Base-by-base conservation (phyloP, 495 filamentous ascomycete genomes). In the Talaromyces stipitatus region DNA sequence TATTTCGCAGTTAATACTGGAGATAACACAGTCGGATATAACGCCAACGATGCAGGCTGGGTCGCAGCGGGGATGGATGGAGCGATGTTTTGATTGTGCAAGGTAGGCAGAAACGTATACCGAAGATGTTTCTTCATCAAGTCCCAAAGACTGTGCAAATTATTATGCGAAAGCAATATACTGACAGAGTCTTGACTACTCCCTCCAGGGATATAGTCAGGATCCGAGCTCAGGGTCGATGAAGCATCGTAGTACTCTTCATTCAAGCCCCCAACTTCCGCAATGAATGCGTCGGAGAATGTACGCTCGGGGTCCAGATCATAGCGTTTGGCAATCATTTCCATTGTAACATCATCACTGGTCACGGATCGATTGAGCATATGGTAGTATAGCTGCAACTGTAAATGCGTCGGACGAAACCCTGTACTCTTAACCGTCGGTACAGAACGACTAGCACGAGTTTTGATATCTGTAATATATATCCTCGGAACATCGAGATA, bases 391-490 rank as follows among this genome's bases (percentile, higher is more conserved):
- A 97, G 73, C 72, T 95, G 91, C 7, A 98, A 75, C 68, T 98
- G 94, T 53, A 96, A 84, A 52, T 83, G 75, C 0, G 94, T 89
- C 0, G 85, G 88, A 10, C 87, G 85, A 18, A 91, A 82, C n/a
- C 85, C 81, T 1, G 84, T 73, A 26, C 80, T 83, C 20, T 78
- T 75, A 36, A 76, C 71, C 23, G 76, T 78, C 0, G 92, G 92
- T 1, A 89, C 58, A 11, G 78, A 78, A 11, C 75, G 73, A 38
- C 75, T 79, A 7, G 67, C 78, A 46, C 91, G 82, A 0, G 95
- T 97, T 68, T 98, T 98, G 54, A 94, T 82, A 62, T 98, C 94
- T 6, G 85, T 87, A 50, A 98, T 70, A 67, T 92, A 97, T 12
- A 92, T 74, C 27, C 74, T 69, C 14, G 71, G 65, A 24, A 72